A percentile compares a stretch with the other conserved stretches of the same genome.
phyloP scores from a whole-genome alignment of 2,329 filamentous ascomycete genomes.

The Aureobasidium uvarum region DNA sequence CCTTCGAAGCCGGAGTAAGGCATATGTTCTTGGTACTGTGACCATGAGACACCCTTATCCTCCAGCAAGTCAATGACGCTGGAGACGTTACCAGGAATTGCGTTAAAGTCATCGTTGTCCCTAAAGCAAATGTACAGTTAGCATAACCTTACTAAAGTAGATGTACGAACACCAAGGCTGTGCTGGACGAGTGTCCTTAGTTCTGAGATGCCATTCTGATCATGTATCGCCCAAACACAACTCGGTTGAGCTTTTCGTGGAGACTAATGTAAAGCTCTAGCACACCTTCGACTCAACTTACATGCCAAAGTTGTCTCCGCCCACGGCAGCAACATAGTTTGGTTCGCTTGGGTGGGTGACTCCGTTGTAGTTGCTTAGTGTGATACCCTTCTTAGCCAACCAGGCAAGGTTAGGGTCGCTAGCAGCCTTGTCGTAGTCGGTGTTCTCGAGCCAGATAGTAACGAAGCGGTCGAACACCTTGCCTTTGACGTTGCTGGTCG shows the following conservation, averaged over 20 bases:
- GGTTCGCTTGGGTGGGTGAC: slow-evolving; percentile 70
- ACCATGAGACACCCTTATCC: slow-evolving; percentile 48
- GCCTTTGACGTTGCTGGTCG: slow-evolving; percentile 64
- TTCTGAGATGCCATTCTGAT: too few relatives aligned
- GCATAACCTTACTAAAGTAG: too few relatives aligned
- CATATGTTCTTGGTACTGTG: slow-evolving; percentile 71
- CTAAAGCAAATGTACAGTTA: too few relatives aligned
- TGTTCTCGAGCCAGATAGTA: slow-evolving; percentile 77
- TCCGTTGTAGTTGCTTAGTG: slow-evolving; percentile 55
- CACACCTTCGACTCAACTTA: too few relatives aligned
- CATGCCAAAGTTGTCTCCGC: too few relatives aligned
- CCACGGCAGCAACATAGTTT: slow-evolving; percentile 64
- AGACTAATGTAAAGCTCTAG: too few relatives aligned
- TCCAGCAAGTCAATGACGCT: slow-evolving; percentile 46
- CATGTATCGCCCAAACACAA: too few relatives aligned
- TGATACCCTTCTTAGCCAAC: slow-evolving; percentile 62
- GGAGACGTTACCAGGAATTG: slow-evolving; percentile 43
- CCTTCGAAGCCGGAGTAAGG: slow-evolving; percentile 74
- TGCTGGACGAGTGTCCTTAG: too few relatives aligned
- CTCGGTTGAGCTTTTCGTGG: too few relatives aligned
- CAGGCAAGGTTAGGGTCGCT: slow-evolving; percentile 61
- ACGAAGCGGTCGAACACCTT: slow-evolving; percentile 70
- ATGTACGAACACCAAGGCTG: too few relatives aligned
- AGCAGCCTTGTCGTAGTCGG: slow-evolving; percentile 62
- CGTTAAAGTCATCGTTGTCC: slow-evolving; percentile 63